Evolutionary conservation across 2,329 filamentous ascomycete genomes (phyloP), one percentile per base, ranked within the genome.

Genomic region (Elsinoe batatas): DNA sequence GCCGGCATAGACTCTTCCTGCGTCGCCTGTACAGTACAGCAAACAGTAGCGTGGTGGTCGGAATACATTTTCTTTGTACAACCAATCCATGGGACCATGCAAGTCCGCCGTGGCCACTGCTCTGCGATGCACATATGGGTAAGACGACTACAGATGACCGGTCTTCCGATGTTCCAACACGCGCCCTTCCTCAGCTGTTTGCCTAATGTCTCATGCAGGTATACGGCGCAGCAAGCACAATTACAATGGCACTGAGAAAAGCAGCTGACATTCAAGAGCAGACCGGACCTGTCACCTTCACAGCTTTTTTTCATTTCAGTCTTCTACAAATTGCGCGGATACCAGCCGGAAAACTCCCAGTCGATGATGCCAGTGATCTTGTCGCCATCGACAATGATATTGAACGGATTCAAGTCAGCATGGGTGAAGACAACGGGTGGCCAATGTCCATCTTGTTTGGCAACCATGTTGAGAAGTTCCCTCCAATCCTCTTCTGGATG

Each of bases 311-410:
- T 5, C 22, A 22, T 22, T 22, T 22, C 22, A 22, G 5, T 22
- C 3, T 22, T 22, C 22, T 22, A 5, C 22, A 22, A 22, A 22
- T 22, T 22, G 22, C 22, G 63, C 1, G 73, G 74, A 61, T 73
- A 76, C 73, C 72, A 78, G 1, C 74, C 74, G 18, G 71, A 65
- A 30, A 68, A 66, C 60, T 78, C 74, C 74, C 73, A 78, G 58
- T 71, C 72, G 44, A 73, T 59, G 58, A 79, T 75, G 6, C 72
- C 74, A 37, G 72, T 68, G 30, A 80, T 62, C 4, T 69, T 62
- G 53, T 73, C 69, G 4, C 66, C 70, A 5, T 63, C 63, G 42
- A 70, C 62, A 8, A 78, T 58, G 43, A 78, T 73, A 58, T 78
- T 78, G 18, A 62, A 61, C 18, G 67, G 68, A 58, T 69, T 72